phyloP scores from a whole-genome alignment of 2,329 filamentous ascomycete genomes.

The Geoglossum cookeanum region DNA sequence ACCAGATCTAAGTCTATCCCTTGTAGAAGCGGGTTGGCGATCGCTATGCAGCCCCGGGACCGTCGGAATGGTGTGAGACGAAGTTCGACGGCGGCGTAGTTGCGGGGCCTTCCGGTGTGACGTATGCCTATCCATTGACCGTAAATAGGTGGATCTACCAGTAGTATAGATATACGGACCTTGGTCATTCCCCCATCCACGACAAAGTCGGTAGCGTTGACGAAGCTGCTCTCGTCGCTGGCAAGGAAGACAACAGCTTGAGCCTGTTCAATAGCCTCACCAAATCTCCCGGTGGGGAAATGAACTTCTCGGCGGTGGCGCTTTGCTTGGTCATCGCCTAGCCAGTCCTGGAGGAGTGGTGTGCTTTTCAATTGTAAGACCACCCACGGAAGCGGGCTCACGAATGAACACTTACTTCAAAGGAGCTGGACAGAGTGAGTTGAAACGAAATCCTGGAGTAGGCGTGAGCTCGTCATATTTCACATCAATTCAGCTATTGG shows the following conservation, averaged over 20 bases:
- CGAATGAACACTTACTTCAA: conserved; percentile 40
- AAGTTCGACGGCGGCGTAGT: conserved; percentile 32
- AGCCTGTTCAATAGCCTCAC: conserved; percentile 85
- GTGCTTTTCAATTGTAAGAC: conserved; percentile 32
- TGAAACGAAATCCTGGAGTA: conserved; percentile 48
- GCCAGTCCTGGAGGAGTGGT: conserved; percentile 78
- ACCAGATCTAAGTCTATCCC: background rate
- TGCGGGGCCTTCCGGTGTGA: conserved; percentile 39
- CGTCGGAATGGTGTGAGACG: background rate
- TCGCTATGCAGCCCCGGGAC: background rate
- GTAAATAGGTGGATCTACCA: background rate
- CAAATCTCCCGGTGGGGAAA: conserved; percentile 74
- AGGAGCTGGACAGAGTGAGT: conserved; percentile 74
- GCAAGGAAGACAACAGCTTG: conserved; percentile 76
- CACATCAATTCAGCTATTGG: background rate
- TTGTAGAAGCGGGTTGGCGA: background rate
- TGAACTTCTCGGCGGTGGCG: conserved; percentile 68
- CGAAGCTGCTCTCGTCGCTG: conserved; percentile 74
- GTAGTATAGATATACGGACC: conserved; percentile 18
- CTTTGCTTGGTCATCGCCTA: conserved; percentile 72
- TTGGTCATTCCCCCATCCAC: conserved; percentile 93
- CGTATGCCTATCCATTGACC: conserved; percentile 39
- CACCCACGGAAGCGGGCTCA: background rate
- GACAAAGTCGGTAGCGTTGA: conserved; percentile 81
- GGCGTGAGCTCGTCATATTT: background rate